These are phyloP conservation scores for Pseudotsuga menziesii DNA, from an alignment of 75 land plant species.

Conservation along the genomic window DNA sequence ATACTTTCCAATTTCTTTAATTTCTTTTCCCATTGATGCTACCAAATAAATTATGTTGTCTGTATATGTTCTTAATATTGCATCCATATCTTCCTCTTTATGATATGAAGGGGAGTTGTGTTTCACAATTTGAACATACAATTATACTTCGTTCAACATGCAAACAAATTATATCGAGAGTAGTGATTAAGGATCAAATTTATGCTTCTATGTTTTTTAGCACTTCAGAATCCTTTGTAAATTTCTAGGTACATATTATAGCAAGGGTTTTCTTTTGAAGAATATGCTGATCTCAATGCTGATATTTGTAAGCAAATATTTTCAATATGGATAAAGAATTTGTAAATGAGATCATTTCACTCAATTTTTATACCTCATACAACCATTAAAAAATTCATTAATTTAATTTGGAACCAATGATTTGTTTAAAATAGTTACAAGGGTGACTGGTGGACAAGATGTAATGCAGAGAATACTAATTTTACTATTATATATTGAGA, in stretches of 20 bases:
- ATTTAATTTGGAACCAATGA: neutral
- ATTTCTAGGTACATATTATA: neutral
- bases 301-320: neutral
- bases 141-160: constrained; percentile 89
- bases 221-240: neutral
- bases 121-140: constrained; percentile 94
- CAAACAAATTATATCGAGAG: constrained; percentile 91
- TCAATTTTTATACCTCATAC: neutral
- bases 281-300: neutral
- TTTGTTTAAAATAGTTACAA: neutral
- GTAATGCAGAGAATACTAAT: neutral
- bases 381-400: neutral
- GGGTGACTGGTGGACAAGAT: neutral
- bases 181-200: constrained; percentile 52
- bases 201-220: neutral
- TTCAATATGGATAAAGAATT: neutral
- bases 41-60: too few species aligned
- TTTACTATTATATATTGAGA: neutral
- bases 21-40: too few species aligned
- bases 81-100: constrained; percentile 93
- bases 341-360: neutral
- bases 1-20: too few species aligned
- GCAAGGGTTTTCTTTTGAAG: neutral
- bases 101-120: constrained; percentile 91
- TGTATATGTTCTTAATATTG: too few species aligned